These are phyloP conservation scores for Paramyrothecium roridum DNA, from an alignment of 2,329 filamentous ascomycete genomes.

Conservation along the genomic window DNA sequence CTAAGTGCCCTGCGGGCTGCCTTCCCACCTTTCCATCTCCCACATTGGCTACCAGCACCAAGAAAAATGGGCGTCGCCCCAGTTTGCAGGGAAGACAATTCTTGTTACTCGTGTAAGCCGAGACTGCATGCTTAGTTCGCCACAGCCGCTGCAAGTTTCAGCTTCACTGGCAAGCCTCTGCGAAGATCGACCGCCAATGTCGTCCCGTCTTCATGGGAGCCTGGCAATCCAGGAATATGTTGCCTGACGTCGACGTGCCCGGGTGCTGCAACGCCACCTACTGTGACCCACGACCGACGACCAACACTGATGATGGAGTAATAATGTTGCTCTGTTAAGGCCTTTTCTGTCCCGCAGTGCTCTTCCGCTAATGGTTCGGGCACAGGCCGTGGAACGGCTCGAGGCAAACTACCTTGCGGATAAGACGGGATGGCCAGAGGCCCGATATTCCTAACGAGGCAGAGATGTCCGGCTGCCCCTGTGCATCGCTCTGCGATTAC, in stretches of 20 bases:
- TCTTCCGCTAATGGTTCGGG: too few species aligned
- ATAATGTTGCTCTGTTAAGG: too few species aligned
- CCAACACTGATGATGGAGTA: too few species aligned
- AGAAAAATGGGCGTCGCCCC: background rate
- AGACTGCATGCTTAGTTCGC: constrained; percentile 20
- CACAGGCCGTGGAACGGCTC: background rate
- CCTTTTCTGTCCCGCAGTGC: too few species aligned
- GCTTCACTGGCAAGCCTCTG: constrained; percentile 8
- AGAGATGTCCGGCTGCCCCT: background rate
- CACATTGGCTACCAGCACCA: background rate
- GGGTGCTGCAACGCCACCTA: background rate
- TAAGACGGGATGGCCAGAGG: background rate
- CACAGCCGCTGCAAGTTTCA: constrained; percentile 18
- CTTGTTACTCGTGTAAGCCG: constrained; percentile 9
- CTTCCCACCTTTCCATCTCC: background rate
- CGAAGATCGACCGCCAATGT: background rate
- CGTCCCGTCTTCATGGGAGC: background rate
- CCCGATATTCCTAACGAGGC: background rate
- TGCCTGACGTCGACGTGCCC: background rate
- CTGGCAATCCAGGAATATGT: background rate
- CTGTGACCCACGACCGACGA: too few species aligned
- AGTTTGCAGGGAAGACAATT: background rate
- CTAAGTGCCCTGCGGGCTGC: constrained; percentile 15
- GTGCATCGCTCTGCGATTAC: background rate
- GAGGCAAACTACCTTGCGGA: background rate